phyloP scores from a whole-genome alignment of 2,329 filamentous ascomycete species.

The Stagonosporopsis rhizophila region DNA sequence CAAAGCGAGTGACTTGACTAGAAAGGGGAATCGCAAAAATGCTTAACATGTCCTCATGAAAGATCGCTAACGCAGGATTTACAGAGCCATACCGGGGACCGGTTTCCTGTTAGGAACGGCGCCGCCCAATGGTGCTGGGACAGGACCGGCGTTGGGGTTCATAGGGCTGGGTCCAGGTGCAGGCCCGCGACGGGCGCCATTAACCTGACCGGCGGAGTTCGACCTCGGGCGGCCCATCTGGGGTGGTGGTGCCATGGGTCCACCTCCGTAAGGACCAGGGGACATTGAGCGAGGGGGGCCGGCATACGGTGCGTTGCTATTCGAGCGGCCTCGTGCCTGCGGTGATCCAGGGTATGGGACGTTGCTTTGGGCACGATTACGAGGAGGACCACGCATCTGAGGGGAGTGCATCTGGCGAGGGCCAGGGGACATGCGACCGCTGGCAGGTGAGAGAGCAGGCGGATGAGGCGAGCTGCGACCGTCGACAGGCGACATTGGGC shows the following conservation, averaged over 20 bases:
- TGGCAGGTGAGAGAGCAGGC: conserved; percentile 53
- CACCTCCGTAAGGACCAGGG: conserved; percentile 50
- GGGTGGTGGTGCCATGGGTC: conserved; percentile 41
- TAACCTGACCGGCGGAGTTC: conserved; percentile 47
- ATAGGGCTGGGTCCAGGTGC: conserved; percentile 48
- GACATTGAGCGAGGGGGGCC: conserved; percentile 48
- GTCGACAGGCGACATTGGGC: conserved; percentile 55
- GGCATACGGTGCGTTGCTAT: conserved; percentile 50
- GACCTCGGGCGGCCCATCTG: conserved; percentile 46
- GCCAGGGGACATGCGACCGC: conserved; percentile 43
- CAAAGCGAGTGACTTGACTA: conserved; percentile 10
- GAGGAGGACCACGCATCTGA: conserved; percentile 31
- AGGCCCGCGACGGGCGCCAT: conserved; percentile 36
- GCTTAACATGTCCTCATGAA: conserved; percentile 34
- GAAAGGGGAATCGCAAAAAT: conserved; percentile 22
- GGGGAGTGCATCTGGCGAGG: conserved; percentile 41
- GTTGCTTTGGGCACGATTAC: conserved; percentile 48
- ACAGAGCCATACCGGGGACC: conserved; percentile 56
- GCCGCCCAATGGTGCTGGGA: conserved; percentile 9
- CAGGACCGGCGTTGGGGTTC: conserved; percentile 24
- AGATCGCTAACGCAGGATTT: conserved; percentile 13
- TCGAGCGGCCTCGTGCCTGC: conserved; percentile 38
- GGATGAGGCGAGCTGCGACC: conserved; percentile 55
- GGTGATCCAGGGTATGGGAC: conserved; percentile 38
- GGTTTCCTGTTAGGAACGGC: conserved; percentile 54